Evolutionary conservation across 306 rosid species (phyloP).

Genomic region (Sindora glabra): DNA sequence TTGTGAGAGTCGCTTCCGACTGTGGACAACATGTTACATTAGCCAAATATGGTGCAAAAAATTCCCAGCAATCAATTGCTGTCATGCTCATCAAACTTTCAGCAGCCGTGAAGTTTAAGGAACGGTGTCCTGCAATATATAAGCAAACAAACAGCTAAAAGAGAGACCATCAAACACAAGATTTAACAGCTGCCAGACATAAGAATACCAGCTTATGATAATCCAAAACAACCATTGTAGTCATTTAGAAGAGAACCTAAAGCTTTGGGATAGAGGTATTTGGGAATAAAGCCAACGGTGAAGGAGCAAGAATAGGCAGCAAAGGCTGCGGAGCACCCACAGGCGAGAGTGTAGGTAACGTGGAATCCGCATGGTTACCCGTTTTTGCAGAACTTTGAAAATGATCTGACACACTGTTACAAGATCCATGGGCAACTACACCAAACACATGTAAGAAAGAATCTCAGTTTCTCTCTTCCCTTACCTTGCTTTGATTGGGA

Average conservation of each 20-base stretch:
- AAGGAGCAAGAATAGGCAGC: conserved; percentile 91
- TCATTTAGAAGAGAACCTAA: conserved; percentile 53
- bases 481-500: neutral
- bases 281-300: conserved; percentile 77
- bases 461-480: neutral
- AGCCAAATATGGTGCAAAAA: conserved; percentile 76
- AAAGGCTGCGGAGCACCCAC: conserved; percentile 70
- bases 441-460: conserved; percentile 22
- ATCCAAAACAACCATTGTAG: neutral
- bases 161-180: neutral
- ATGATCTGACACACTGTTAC: conserved; percentile 27
- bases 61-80: conserved; percentile 78
- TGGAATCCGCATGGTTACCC: conserved; percentile 31
- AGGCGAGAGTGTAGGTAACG: conserved; percentile 60
- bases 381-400: conserved; percentile 13
- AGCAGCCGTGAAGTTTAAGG: conserved; percentile 68
- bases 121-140: conserved; percentile 58
- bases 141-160: neutral
- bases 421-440: conserved; percentile 41
- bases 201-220: neutral
- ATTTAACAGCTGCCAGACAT: neutral
- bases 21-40: conserved; percentile 96
- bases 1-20: conserved; percentile 82
- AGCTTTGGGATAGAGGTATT: conserved; percentile 65
- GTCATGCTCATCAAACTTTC: conserved; percentile 68